phyloP scores from a whole-genome alignment of 305 asterid species.

The Solanum chacoense region DNA sequence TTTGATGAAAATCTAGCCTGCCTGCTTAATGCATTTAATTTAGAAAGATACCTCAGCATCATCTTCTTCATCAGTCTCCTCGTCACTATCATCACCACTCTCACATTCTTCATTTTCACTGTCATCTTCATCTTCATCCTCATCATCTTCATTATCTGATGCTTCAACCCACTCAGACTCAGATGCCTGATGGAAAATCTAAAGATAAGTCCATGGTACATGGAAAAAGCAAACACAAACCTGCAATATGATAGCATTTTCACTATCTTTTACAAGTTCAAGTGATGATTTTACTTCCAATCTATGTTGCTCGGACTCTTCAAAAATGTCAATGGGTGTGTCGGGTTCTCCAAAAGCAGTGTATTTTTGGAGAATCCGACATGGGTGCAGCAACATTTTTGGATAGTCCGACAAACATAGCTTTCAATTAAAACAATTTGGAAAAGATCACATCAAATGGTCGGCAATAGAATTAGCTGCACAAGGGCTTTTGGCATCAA shows the following conservation, averaged over 20 bases:
- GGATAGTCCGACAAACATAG: neutral
- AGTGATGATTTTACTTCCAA: neutral
- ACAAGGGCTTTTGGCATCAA: neutral
- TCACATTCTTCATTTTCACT: conserved; percentile 42
- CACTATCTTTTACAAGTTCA: neutral
- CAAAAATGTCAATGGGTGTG: neutral
- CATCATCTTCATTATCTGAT: conserved; percentile 67
- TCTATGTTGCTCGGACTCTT: neutral
- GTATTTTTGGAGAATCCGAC: neutral
- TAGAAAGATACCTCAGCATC: conserved; percentile 45
- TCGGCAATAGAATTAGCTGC: neutral
- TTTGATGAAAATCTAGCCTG: neutral
- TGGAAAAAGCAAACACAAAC: neutral
- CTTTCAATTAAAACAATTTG: neutral
- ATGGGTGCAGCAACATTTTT: neutral
- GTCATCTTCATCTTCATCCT: conserved; percentile 53
- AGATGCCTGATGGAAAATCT: conserved; percentile 45
- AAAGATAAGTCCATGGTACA: neutral
- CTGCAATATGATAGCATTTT: neutral
- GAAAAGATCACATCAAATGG: neutral
- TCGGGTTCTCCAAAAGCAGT: neutral
- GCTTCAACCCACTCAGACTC: conserved; percentile 93
- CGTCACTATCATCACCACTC: conserved; percentile 55
- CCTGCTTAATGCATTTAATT: conserved; percentile 1
- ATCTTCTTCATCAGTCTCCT: conserved; percentile 51